Base-by-base conservation (phyloP, 1,284 basidiomycete species). In the Cryptococcus depauperatus region DNA sequence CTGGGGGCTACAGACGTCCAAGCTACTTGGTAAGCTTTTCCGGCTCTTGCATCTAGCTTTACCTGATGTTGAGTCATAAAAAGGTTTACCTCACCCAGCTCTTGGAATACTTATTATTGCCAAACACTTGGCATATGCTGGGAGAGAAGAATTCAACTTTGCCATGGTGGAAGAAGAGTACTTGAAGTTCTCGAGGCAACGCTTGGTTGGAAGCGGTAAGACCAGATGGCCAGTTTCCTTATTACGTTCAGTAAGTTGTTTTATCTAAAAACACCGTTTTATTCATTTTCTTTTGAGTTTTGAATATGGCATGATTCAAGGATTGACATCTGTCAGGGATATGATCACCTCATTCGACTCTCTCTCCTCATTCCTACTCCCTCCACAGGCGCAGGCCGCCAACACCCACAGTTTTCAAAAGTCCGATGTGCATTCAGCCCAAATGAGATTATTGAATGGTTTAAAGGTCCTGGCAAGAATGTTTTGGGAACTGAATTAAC, bases 51-150 rank as follows among this genome's bases (percentile, higher is more conserved):
- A 5, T 22, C 30, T 19, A 25, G 10, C 33, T 13, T 46, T 28
- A 23, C 19, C 26, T 29, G 22, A 38, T 16, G 10, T 16, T 19
- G 13, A 22, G 28, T 19, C 22, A 22, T 28, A 18, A 32, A 14
- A 19, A 56, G 64, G 62, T 25, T 56, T 72, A 3, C 59, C 68
- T 1, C 66, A 70, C n/a, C 70, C 70, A 0, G 56, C 61, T 8
- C 47, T 70, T 19, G 62, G 62, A 8, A 52, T 71, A 4, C 54
- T 72, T 26, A 67, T 71, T 46, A 64, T 71, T 23, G 43, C 81
- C 79, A 57, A 92, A 75, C 51, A 88, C 78, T 58, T 89, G 79
- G 47, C 80, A 72, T 59, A 89, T 68, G 66, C 82, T 76, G 64
- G 85, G 75, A 39, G 75, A 72, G 68, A 89, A 82, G 57, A 71